Evolutionary conservation across 805 yeast genomes (phyloP).

Genomic region (Saccharomycopsis fibuligera): DNA sequence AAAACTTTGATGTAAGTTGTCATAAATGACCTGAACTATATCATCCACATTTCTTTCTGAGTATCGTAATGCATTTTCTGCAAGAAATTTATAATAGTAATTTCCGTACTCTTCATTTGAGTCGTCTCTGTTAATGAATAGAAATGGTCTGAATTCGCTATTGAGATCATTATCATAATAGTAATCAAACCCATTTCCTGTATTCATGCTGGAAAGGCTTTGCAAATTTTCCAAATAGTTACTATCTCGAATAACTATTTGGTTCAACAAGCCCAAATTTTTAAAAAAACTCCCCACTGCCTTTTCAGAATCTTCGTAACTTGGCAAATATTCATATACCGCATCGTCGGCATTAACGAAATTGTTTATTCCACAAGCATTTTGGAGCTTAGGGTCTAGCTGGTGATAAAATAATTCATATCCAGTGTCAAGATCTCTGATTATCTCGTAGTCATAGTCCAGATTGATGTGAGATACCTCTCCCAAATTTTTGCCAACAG

Average conservation of each 20-base stretch:
- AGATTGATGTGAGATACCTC: background rate
- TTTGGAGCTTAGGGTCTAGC: constrained; percentile 16
- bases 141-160: constrained; percentile 18
- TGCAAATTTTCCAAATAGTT: constrained; percentile 18
- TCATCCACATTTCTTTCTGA: constrained; percentile 21
- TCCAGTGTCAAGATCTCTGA: constrained; percentile 12
- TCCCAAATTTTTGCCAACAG: constrained; percentile 14
- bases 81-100: constrained; percentile 21
- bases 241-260: constrained; percentile 18
- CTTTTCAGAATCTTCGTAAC: constrained; percentile 15
- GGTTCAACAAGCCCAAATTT: constrained; percentile 14
- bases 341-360: constrained; percentile 1
- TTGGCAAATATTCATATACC: constrained; percentile 11
- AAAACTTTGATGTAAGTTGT: background rate
- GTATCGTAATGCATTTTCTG: constrained; percentile 20
- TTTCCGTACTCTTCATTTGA: constrained; percentile 15
- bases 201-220: constrained; percentile 1
- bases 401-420: constrained; percentile 19
- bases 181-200: constrained; percentile 12
- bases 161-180: constrained; percentile 16
- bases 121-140: constrained; percentile 13
- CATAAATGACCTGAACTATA: constrained; percentile 20
- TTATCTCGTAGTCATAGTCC: constrained; percentile 1
- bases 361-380: background rate
- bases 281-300: constrained; percentile 20